Evolutionary conservation across 192 early-diverging fungal species (phyloP), one percentile per base, ranked within the genome.

Genomic region (Phycomyces nitens): DNA sequence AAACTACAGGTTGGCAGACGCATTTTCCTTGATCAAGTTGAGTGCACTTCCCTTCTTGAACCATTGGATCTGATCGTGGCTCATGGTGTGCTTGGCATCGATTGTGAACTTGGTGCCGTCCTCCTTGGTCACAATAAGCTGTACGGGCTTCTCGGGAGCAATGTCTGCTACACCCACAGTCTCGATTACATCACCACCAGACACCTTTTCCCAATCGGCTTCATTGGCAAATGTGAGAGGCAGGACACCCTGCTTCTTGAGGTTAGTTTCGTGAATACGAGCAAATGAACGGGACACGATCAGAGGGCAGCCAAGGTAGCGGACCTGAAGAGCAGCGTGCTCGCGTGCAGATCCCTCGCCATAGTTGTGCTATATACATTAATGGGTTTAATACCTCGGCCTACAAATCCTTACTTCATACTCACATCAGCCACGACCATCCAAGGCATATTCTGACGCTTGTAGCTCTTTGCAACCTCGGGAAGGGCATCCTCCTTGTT

Each of bases 231-330:
- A 97, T 3, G 90, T 90, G 43, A 98, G 77, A 53, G 97, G 97
- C 47, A 99, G 79, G 29, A 99, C 93, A 61, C 97, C 97, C 80
- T 99, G 97, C 81, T 99, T 99, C 87, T 99, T 99, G 60, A 99
- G 78, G 79, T 98, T 99, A 56, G 96, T 99, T 75, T 99, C 94
- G 71, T 99, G 97, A 81, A 99, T 99, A 68, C 97, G 92, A 23
- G 95, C 97, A 89, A 99, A 99, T 21, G 92, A 95, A 53, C 89
- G 84, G 8, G 91, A 85, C 62, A 99, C 73, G 20, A 99, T 90
- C 62, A 91, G 65, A 27, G 84, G 82, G 75, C 93, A 87, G 53
- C 93, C 93, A 27, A 95, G 72, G 74, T 89, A 94, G 29, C 93
- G 86, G 49, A 92, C 87, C 74, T 94, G 90, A 69, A 94, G 80